Base-by-base conservation (phyloP, 352 stramenopile genomes). In the Saprolegnia parasitica region DNA sequence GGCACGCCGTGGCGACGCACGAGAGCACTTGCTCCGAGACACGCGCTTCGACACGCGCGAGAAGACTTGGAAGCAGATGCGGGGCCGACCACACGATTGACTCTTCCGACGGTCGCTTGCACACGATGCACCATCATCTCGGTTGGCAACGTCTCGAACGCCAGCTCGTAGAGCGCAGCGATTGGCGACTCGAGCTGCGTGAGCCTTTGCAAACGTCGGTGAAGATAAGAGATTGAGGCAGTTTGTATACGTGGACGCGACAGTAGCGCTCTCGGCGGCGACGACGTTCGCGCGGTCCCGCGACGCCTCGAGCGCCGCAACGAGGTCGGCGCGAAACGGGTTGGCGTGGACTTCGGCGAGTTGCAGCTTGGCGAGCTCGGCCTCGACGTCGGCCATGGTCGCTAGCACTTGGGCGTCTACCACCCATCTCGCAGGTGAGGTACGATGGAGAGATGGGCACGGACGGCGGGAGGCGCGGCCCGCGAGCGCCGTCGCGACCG, bases 1-100 rank as follows among this genome's bases (percentile, higher is more conserved):
- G 24, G 40, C 63, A 70, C 29, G 40, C 46, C 5, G 9, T 8
- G 13, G 63, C 63, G 26, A 70, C 40, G 13, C 52, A 29, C 11
- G 63, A 70, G n/a, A 70, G 50, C 20, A 70, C 63, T 32, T 63
- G 45, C 23, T 61, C n/a, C 23, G 63, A 16, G n/a, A 62, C 63
- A 18, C 37, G 46, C n/a, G 40, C 63, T 46, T 70, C 63, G 21
- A 61, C 55, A 9, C 35, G 18, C 4, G 50, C 54, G 5, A 70
- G 24, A 4, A 23, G 54, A 9, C 11, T 37, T 1, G 62, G 0
- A 21, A 61, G 52, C 42, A n/a, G 42, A 49, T 49, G 42, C 42
- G 42, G 42, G 13, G 29, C 24, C 16, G 50, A 16, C 18, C n/a
- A n/a, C n/a, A n/a, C n/a, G n/a, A n/a, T n/a, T n/a, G n/a, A n/a